Evolutionary conservation across 441 rosid genomes (phyloP).

Genomic region (Omphalea diandra): DNA sequence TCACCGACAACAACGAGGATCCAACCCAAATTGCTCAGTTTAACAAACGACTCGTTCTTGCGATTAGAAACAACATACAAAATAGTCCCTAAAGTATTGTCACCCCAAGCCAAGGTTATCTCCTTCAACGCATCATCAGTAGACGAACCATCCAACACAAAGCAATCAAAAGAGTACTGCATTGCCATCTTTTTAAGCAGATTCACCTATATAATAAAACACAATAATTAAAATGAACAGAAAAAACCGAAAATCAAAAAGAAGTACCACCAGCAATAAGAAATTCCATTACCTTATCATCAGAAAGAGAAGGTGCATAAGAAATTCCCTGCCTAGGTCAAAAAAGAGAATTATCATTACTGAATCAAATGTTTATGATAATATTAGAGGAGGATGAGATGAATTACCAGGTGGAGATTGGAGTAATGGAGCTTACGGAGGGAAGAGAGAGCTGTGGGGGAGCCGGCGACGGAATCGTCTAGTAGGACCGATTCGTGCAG

Average conservation of each 20-base stretch:
- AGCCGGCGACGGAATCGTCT: conserved; percentile 7
- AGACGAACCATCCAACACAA: conserved; percentile 34
- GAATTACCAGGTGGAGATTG: conserved; percentile 49
- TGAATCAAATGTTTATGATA: no score
- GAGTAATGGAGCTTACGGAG: conserved; percentile 60
- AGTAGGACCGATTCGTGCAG: conserved; percentile 49
- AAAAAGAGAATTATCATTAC: no score
- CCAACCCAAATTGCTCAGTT: conserved; percentile 35
- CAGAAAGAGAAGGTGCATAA: conserved; percentile 37
- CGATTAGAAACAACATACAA: conserved; percentile 45
- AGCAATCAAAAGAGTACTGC: conserved; percentile 43
- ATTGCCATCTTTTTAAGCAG: conserved; percentile 39
- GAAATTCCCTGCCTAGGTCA: conserved; percentile 67
- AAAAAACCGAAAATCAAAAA: no score
- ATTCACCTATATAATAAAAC: conserved; percentile 47
- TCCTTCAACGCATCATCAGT: conserved; percentile 25
- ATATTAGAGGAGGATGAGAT: no score
- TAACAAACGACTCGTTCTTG: conserved; percentile 25
- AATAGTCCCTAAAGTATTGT: conserved; percentile 33
- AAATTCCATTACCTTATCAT: conserved; percentile 35
- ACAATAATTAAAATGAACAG: neutral
- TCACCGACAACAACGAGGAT: conserved; percentile 34
- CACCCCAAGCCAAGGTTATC: conserved; percentile 43
- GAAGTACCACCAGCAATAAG: neutral
- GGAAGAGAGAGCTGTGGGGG: conserved; percentile 35